Evolutionary conservation across 306 rosid species (phyloP), one percentile per base, ranked within the genome.

Genomic region (Prunus mongolica): DNA sequence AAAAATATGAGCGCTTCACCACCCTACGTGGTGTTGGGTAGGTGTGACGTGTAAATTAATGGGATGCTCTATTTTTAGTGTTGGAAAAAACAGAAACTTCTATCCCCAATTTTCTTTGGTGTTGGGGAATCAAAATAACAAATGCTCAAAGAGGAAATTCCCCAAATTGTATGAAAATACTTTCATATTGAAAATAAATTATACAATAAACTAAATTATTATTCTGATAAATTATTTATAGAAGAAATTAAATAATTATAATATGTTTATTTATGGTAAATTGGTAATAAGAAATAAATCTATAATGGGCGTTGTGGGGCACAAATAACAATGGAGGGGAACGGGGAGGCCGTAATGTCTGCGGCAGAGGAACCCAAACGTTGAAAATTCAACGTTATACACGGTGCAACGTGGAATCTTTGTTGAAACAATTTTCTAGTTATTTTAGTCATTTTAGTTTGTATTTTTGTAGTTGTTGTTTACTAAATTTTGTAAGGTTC

Each of bases 281-380:
- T 24, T 24, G 25, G 25, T 24, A 24, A 24, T 24, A 24, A 34
- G 8, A 34, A 34, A 34, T 0, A 34, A 34, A 34, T 34, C 41
- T 30, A 1, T 65, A 8, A 65, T 22, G 4, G 27, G 5, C 13
- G 15, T 24, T 65, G 16, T 65, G 9, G 69, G 76, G 75, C 24
- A 41, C 30, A 69, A 57, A 14, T 3, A 60, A 2, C 22, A 19
- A 47, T 16, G 13, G 15, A 10, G 20, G 16, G 47, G 25, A 62
- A 79, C 78, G 78, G 72, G 78, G 74, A 19, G 78, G 52, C 44
- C 62, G 22, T n/a, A 41, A 65, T 56, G 82, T 65, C 34, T 79
- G 78, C 74, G 82, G 74, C 74, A 4, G 65, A 79, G 30, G 74
- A 72, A 12, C 61, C 78, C 69, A 79, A 63, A 79, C 68, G 16